phyloP scores from a whole-genome alignment of 2,329 filamentous ascomycete genomes.

The Paecilomyces sp. region DNA sequence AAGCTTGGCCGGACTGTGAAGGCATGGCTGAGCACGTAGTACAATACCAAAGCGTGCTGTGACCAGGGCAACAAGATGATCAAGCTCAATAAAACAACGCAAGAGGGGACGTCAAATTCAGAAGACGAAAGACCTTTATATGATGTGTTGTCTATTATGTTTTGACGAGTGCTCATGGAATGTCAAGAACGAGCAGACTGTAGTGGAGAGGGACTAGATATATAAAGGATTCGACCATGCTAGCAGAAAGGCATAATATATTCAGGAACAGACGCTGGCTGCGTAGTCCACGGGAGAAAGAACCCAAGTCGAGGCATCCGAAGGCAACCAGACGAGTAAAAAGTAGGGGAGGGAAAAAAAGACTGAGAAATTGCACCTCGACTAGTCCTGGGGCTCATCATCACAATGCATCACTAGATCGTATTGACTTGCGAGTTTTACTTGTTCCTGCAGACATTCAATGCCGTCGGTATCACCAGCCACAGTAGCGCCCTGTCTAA shows the following conservation, averaged over 20 bases:
- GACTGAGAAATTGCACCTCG: background rate
- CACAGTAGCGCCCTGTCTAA: background rate
- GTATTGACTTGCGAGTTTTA: background rate
- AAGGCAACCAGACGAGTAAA: background rate
- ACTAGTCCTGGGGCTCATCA: background rate
- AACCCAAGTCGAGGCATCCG: background rate
- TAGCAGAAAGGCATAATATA: background rate
- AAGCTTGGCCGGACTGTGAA: background rate
- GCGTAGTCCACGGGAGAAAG: background rate
- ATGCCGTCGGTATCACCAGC: background rate
- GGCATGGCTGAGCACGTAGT: background rate
- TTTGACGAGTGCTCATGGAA: too few species aligned
- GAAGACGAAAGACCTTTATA: too few species aligned
- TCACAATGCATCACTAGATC: background rate
- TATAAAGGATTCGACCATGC: too few species aligned
- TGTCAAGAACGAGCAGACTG: too few species aligned
- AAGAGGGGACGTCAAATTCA: too few species aligned
- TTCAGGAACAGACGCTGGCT: background rate
- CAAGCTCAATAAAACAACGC: too few species aligned
- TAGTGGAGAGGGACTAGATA: too few species aligned
- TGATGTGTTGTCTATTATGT: too few species aligned
- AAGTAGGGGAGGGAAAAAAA: background rate
- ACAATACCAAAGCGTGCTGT: background rate
- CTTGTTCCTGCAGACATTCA: background rate
- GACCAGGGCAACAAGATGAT: too few species aligned